Evolutionary conservation across 148 eudicot species (phyloP).

Genomic region (Talinum fruticosum): DNA sequence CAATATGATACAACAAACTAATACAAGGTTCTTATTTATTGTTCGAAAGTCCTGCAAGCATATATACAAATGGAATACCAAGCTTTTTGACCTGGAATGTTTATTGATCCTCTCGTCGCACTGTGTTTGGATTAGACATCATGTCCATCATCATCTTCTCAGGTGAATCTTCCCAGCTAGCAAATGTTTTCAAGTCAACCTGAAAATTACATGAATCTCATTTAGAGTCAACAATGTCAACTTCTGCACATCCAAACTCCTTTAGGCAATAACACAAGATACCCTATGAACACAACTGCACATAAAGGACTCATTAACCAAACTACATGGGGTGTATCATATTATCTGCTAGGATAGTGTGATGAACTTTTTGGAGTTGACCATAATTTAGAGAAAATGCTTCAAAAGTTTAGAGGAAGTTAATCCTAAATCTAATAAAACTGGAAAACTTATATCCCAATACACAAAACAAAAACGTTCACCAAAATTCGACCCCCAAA

Average conservation of each 20-base stretch:
- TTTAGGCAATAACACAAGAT: not conserved
- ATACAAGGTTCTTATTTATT: no score
- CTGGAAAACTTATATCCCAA: not conserved
- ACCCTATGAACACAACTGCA: not conserved
- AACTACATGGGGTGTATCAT: not conserved
- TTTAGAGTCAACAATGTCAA: not conserved
- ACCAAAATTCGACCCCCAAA: no score
- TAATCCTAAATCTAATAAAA: not conserved
- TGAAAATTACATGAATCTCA: conserved; percentile 24
- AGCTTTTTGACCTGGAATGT: not conserved
- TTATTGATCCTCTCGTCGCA: conserved; percentile 70
- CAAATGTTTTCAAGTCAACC: conserved; percentile 81
- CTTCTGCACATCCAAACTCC: not conserved
- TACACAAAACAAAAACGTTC: no score
- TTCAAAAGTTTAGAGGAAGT: not conserved
- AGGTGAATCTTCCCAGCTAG: conserved; percentile 89
- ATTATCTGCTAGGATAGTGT: not conserved
- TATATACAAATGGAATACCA: no score
- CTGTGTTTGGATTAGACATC: conserved; percentile 66
- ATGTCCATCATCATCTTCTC: conserved; percentile 99
- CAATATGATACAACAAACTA: no score
- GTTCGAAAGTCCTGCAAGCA: no score
- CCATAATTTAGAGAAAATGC: not conserved
- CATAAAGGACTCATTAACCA: not conserved
- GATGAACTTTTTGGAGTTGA: not conserved